A percentile compares a stretch with the other conserved stretches of the same genome.
These are phyloP conservation scores for Jamesozyma spencerorum DNA, from an alignment of 805 yeast genomes.

Conservation along the genomic window DNA sequence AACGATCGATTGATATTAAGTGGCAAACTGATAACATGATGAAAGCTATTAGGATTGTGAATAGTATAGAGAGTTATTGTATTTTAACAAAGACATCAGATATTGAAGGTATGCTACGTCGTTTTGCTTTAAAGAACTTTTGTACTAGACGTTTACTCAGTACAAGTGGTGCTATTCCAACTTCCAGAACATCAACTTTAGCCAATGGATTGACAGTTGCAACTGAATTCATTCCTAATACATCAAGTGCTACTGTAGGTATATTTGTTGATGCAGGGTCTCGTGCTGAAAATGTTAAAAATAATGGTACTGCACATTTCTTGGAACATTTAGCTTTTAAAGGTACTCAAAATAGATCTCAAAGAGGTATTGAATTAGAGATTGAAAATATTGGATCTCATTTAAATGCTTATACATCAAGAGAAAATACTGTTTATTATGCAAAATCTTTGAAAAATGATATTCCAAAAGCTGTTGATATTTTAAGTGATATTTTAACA, in stretches of 20 bases:
- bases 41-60: no score
- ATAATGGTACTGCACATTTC: conserved; percentile 95
- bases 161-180: conserved; percentile 2
- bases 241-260: conserved; percentile 93
- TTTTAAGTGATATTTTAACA: conserved; percentile 81
- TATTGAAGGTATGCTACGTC: conserved; percentile 10
- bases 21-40: neutral
- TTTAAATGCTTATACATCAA: conserved; percentile 94
- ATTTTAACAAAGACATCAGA: no score
- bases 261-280: conserved; percentile 99
- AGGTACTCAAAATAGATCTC: conserved; percentile 78
- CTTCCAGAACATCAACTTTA: conserved; percentile 52
- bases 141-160: conserved; percentile 1
- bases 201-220: conserved; percentile 95
- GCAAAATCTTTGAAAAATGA: conserved; percentile 79
- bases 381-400: conserved; percentile 96
- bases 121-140: conserved; percentile 1
- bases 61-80: no score
- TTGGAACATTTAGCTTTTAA: conserved; percentile 94
- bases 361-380: conserved; percentile 77
- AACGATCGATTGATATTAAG: neutral
- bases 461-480: conserved; percentile 77
- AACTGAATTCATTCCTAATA: conserved; percentile 75
- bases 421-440: conserved; percentile 95
- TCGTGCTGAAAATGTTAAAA: conserved; percentile 77